Evolutionary conservation across 2,329 filamentous ascomycete genomes (phyloP), one percentile per base, ranked within the genome.

Genomic region (Sclerotiophoma versabilis): DNA sequence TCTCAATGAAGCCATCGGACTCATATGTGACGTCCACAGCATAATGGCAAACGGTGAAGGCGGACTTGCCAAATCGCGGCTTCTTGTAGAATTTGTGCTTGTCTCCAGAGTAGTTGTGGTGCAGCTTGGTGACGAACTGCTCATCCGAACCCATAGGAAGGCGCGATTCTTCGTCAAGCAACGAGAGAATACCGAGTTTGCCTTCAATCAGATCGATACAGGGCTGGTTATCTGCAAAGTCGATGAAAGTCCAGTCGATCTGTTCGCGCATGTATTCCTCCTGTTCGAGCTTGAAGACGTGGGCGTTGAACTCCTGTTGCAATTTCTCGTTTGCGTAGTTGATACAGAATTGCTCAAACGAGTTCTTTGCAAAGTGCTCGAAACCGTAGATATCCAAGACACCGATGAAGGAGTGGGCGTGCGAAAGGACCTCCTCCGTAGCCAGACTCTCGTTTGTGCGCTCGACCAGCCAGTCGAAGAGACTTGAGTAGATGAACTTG

Each of bases 251-350:
- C 95, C 95, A 99, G 78, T 98, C 93, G 63, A 99, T 99, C 79
- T 98, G 83, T 78, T 99, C 95, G 49, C 89, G 87, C 33, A 97
- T 84, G 73, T 99, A 99, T 76, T 99, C 95, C 74, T 99, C 95
- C 75, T 99, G 95, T 76, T 99, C 95, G 19, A 99, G 85, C 77
- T 98, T 97, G 85, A 99, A 99, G 29, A 99, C 95, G 71, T 99
- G 95, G 74, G 96, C 92, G 78, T 99, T 99, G 82, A 99, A 99
- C 75, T 98, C 93, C 75, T 99, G 95, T 75, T 99, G 95, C 49
- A 99, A 81, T 79, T 99, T 99, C 78, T 99, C 95, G 77, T 99
- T 99, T 77, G 95, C 95, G 71, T 99, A 99, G 78, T 99, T 99
- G 84, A 99, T 99, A 79, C 95, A 99, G 78, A 99, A 99, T 76